Percentiles rank a stretch among this genome's conserved stretches.
Evolutionary conservation across 768 basidiomycete species (phyloP).

Genomic region (Psilocybe azurescens): DNA sequence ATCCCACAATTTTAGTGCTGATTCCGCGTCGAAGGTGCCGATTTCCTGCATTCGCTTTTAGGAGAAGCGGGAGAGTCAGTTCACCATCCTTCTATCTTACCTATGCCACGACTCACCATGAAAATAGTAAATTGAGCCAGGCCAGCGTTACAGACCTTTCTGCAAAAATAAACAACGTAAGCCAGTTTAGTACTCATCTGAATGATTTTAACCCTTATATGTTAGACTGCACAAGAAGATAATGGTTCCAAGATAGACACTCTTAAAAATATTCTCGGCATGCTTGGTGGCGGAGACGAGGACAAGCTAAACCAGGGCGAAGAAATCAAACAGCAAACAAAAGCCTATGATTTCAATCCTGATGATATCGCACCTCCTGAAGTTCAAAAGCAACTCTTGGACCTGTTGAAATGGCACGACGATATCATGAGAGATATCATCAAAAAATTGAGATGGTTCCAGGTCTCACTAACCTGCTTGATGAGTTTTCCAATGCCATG

Average conservation of each 20-base stretch:
- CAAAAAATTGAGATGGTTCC: slow-evolving; percentile 69
- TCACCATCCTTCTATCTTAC: neutral
- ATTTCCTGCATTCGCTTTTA: slow-evolving; percentile 69
- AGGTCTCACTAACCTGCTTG: slow-evolving; percentile 61
- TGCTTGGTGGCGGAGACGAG: slow-evolving; percentile 58
- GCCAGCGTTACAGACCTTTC: slow-evolving; percentile 65
- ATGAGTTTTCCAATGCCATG: slow-evolving; percentile 65
- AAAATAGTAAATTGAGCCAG: slow-evolving; percentile 56
- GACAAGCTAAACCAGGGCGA: slow-evolving; percentile 61
- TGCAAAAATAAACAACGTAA: slow-evolving; percentile 50
- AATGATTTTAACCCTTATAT: neutral
- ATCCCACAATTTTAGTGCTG: neutral
- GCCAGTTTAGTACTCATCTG: slow-evolving; percentile 2
- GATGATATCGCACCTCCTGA: slow-evolving; percentile 67
- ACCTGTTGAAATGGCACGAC: slow-evolving; percentile 70
- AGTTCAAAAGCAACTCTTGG: slow-evolving; percentile 59
- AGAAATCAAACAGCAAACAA: slow-evolving; percentile 54
- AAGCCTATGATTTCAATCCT: slow-evolving; percentile 69
- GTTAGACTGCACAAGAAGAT: slow-evolving; percentile 38
- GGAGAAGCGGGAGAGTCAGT: slow-evolving; percentile 69
- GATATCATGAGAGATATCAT: slow-evolving; percentile 55
- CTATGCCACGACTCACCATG: neutral
- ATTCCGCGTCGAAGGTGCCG: slow-evolving; percentile 40
- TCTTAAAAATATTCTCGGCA: slow-evolving; percentile 50
- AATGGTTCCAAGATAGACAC: slow-evolving; percentile 34